phyloP scores from a whole-genome alignment of 129 eudicot species.

The Helichrysum umbraculigerum region DNA sequence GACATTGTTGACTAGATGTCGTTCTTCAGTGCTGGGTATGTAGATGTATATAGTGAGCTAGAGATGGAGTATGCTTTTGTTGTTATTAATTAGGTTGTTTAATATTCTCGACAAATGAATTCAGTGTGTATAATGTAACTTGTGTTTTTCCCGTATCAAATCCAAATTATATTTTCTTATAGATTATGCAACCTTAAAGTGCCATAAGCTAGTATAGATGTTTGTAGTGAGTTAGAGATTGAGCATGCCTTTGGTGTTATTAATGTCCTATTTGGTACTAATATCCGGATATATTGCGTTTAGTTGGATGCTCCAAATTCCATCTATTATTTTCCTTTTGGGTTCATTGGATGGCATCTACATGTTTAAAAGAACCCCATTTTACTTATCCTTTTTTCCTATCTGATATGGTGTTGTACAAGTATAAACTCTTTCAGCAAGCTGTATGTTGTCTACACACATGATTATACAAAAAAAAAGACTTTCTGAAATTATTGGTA shows the following conservation, averaged over 20 bases:
- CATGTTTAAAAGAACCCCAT: neutral
- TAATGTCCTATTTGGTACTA: neutral
- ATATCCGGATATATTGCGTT: conserved; percentile 15
- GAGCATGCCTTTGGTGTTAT: conserved; percentile 8
- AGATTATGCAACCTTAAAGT: neutral
- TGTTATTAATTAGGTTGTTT: neutral
- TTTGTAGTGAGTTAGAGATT: conserved; percentile 12
- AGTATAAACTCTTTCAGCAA: neutral
- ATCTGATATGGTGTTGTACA: conserved; percentile 15
- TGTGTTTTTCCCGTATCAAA: neutral
- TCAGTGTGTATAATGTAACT: neutral
- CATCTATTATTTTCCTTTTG: neutral
- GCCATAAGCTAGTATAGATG: neutral
- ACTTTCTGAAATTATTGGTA: neutral
- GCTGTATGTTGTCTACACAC: conserved; percentile 8
- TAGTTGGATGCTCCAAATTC: conserved; percentile 5
- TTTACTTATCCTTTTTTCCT: neutral
- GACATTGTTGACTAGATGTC: neutral
- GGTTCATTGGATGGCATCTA: neutral
- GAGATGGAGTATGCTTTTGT: conserved; percentile 1
- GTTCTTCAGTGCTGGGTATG: neutral
- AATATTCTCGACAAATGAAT: neutral
- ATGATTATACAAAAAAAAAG: conserved; percentile 14
- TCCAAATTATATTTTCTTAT: neutral
- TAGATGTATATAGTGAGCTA: conserved; percentile 2